These are phyloP conservation scores for Ostreobium quekettii DNA, from an alignment of 139 green algal genomes.

Conservation along the genomic window DNA sequence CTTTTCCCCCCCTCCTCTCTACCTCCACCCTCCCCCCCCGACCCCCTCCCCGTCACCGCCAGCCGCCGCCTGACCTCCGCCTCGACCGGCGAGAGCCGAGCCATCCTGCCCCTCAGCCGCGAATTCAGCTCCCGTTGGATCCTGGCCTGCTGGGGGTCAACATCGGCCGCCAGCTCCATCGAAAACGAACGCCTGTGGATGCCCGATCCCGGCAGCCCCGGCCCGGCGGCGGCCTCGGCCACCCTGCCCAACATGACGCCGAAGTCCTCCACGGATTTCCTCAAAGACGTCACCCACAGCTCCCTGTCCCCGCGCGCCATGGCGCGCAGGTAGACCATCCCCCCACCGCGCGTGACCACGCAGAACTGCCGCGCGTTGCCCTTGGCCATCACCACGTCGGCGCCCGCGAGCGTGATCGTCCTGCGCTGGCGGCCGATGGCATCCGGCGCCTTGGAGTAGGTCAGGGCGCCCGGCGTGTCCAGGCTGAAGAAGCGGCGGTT, in stretches of 20 bases:
- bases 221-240: conserved; percentile 3
- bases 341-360: conserved; percentile 16
- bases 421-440: background rate
- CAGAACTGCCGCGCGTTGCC: conserved; percentile 30
- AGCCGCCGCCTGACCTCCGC: conserved; percentile 35
- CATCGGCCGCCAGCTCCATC: no score
- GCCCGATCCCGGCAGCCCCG: no score
- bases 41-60: conserved; percentile 8
- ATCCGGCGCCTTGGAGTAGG: conserved; percentile 32
- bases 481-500: conserved; percentile 28
- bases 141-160: no score
- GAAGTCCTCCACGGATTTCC: conserved; percentile 22
- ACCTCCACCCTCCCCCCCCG: conserved; percentile 18
- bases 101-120: conserved; percentile 14
- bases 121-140: no score
- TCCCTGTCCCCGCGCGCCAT: conserved; percentile 22
- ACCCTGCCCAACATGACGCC: conserved; percentile 24
- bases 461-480: conserved; percentile 35
- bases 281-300: conserved; percentile 25
- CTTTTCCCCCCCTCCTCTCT: no score
- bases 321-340: conserved; percentile 32
- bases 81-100: conserved; percentile 23
- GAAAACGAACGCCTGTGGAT: no score
- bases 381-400: conserved; percentile 12
- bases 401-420: conserved; percentile 25